Evolutionary conservation across 2,329 filamentous ascomycete species (phyloP).

Genomic region (Ascochyta viciae-villosae): DNA sequence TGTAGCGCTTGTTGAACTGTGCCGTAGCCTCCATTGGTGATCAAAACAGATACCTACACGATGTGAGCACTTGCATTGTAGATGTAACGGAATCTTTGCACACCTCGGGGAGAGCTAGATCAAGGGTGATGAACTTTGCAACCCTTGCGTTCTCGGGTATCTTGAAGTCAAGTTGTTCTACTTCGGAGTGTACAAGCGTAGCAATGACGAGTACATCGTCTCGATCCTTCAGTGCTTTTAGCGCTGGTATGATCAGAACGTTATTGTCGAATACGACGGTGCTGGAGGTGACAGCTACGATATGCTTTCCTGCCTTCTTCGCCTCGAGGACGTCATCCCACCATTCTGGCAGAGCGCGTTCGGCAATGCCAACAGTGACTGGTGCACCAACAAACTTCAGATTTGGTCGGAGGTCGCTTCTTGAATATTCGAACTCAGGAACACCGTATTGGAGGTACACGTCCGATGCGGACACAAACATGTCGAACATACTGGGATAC

Average conservation of each 20-base stretch:
- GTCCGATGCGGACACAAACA: constrained; percentile 23
- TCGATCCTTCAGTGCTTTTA: constrained; percentile 51
- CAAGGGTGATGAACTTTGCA: constrained; percentile 58
- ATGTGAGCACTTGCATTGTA: background rate
- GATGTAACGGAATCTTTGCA: background rate
- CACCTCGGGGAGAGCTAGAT: constrained; percentile 49
- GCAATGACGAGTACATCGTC: constrained; percentile 51
- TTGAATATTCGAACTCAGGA: constrained; percentile 45
- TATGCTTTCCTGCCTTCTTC: constrained; percentile 46
- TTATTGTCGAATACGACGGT: constrained; percentile 51
- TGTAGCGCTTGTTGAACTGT: constrained; percentile 55
- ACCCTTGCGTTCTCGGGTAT: constrained; percentile 54
- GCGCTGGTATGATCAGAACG: constrained; percentile 55
- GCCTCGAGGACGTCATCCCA: constrained; percentile 53
- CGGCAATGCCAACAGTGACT: constrained; percentile 9
- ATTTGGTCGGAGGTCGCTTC: constrained; percentile 47
- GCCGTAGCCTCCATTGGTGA: constrained; percentile 59
- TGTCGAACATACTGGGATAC: constrained; percentile 27
- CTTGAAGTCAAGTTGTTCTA: constrained; percentile 16
- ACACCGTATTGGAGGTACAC: constrained; percentile 45
- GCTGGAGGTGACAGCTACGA: constrained; percentile 58
- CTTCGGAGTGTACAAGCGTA: constrained; percentile 39
- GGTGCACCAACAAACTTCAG: constrained; percentile 54
- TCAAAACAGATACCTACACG: constrained; percentile 47
- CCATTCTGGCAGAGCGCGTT: constrained; percentile 51